Conservation (phyloP, 257 asterid species). For the Solanum sitiens region DNA sequence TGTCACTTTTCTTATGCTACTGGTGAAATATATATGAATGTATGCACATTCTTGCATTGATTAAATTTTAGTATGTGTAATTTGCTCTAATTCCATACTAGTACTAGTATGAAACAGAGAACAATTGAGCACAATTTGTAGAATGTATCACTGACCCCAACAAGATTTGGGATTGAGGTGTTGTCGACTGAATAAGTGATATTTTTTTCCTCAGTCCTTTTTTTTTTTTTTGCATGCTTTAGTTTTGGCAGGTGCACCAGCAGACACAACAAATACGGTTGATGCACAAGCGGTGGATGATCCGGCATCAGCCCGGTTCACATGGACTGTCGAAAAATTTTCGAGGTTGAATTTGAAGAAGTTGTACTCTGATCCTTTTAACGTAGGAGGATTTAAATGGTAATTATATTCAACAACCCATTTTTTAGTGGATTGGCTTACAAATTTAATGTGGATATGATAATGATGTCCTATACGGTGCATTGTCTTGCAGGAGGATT, state of each 20-base stretch:
- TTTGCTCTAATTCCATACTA: background rate
- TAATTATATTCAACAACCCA: constrained; percentile 7
- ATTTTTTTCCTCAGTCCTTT: background rate
- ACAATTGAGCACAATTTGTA: background rate
- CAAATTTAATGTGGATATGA: background rate
- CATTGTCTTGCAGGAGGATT: constrained; percentile 53
- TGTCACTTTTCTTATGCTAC: background rate
- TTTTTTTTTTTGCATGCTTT: background rate
- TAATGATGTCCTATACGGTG: background rate
- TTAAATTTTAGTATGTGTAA: background rate
- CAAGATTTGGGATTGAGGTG: background rate
- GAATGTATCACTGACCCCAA: background rate
- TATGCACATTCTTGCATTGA: background rate
- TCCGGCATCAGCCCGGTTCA: constrained; percentile 55
- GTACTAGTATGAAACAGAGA: background rate
- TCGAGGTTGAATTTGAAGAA: constrained; percentile 56
- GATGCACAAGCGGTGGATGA: constrained; percentile 45
- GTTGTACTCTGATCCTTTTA: constrained; percentile 47
- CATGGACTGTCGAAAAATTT: constrained; percentile 56
- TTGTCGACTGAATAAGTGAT: background rate
- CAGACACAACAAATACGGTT: constrained; percentile 32
- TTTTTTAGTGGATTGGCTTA: background rate
- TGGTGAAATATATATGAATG: background rate
- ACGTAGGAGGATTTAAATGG: constrained; percentile 60
- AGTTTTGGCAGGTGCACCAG: constrained; percentile 31